Evolutionary conservation across 75 land plant genomes (phyloP).

Genomic region (Pseudotsuga menziesii): DNA sequence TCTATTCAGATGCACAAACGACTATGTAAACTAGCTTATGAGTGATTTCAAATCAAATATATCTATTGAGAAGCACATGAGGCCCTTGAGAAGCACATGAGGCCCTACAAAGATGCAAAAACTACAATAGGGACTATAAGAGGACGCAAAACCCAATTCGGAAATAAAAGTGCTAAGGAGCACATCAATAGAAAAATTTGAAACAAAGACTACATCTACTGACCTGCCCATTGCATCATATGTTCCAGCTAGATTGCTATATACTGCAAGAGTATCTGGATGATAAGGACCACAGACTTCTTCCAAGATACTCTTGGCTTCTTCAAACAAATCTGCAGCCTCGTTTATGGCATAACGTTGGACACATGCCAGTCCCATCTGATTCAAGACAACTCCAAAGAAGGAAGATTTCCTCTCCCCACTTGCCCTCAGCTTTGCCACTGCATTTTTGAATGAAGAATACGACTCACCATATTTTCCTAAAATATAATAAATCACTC

Average conservation of each 20-base stretch:
- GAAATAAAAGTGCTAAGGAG: no score
- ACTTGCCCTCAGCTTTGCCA: constrained; percentile 56
- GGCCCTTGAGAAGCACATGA: not conserved
- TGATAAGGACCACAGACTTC: constrained; percentile 68
- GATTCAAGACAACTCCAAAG: constrained; percentile 74
- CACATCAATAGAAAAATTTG: not conserved
- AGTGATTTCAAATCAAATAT: not conserved
- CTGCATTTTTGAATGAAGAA: constrained; percentile 52
- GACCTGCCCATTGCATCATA: constrained; percentile 97
- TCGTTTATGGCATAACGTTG: constrained; percentile 58
- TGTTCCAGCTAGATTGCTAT: constrained; percentile 82
- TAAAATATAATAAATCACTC: constrained; percentile 68
- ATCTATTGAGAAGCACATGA: no score
- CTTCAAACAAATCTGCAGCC: constrained; percentile 74
- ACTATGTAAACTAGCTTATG: not conserved
- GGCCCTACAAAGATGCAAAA: not conserved
- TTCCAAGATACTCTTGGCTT: constrained; percentile 70
- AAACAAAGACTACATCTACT: not conserved
- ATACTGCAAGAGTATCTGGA: constrained; percentile 79
- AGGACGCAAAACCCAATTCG: not conserved
- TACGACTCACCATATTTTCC: constrained; percentile 54
- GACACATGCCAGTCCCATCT: constrained; percentile 83
- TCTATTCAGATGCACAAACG: not conserved
- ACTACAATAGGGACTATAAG: not conserved
- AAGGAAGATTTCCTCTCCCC: constrained; percentile 62